phyloP scores from a whole-genome alignment of 305 asterid species.

The Fraxinus sp. region DNA sequence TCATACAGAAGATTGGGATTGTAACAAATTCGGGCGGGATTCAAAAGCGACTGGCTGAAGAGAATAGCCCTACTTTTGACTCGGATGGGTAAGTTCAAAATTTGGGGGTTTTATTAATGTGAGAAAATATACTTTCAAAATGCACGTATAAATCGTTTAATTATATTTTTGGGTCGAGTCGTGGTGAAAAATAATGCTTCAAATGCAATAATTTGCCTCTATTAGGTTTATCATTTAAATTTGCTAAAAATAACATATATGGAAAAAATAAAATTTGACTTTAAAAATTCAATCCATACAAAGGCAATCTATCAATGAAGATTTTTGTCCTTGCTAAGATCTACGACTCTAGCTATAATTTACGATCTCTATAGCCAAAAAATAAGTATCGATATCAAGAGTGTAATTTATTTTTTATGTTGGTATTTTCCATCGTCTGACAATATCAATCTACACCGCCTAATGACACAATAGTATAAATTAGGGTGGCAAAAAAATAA shows the following conservation, averaged over 20 bases:
- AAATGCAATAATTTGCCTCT: neutral
- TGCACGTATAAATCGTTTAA: neutral
- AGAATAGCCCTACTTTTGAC: constrained; percentile 48
- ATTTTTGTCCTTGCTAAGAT: no score
- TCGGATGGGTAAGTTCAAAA: constrained; percentile 6
- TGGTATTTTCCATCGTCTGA: neutral
- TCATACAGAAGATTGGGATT: constrained; percentile 8
- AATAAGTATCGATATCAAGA: no score
- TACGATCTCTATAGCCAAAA: neutral
- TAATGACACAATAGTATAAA: neutral
- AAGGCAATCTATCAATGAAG: neutral
- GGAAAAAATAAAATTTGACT: no score
- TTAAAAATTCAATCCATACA: no score
- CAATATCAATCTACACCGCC: neutral
- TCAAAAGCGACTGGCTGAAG: constrained; percentile 34
- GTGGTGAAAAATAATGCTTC: neutral
- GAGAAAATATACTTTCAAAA: neutral
- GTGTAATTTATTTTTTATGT: no score
- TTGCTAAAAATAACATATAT: neutral
- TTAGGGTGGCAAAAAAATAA: no score
- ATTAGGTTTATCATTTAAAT: neutral
- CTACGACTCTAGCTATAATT: neutral
- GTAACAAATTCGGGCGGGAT: constrained; percentile 20
- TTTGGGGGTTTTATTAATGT: neutral
- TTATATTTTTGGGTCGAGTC: neutral